These are phyloP conservation scores for Talaromyces atroroseus DNA, from an alignment of 2,329 filamentous ascomycete species.

Conservation along the genomic window DNA sequence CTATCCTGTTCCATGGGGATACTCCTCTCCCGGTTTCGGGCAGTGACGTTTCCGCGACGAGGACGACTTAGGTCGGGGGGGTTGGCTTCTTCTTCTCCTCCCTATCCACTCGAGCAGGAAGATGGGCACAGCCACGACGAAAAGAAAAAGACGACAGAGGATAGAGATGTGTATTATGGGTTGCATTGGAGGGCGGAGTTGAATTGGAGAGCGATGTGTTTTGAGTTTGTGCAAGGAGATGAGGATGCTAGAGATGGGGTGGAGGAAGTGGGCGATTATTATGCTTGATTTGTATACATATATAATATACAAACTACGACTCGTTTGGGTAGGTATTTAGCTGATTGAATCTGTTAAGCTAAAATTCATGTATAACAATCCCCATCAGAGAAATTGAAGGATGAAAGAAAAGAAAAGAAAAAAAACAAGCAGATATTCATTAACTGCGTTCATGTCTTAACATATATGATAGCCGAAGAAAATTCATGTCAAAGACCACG, in stretches of 20 bases:
- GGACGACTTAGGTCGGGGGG: slow-evolving; percentile 79
- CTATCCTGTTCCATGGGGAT: slow-evolving; percentile 97
- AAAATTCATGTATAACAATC: too few species aligned
- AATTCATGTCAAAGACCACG: slow-evolving; percentile 13
- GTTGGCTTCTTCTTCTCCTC: slow-evolving; percentile 54
- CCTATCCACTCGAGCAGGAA: background rate
- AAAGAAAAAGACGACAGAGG: slow-evolving; percentile 12
- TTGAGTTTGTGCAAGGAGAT: slow-evolving; percentile 39
- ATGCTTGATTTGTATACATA: slow-evolving; percentile 4
- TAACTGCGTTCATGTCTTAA: background rate
- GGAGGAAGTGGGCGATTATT: slow-evolving; percentile 3
- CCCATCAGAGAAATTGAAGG: too few species aligned
- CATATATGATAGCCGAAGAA: too few species aligned
- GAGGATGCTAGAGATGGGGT: background rate
- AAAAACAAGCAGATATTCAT: background rate
- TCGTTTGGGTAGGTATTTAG: background rate
- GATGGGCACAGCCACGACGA: background rate
- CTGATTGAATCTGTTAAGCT: background rate
- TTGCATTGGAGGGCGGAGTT: slow-evolving; percentile 59
- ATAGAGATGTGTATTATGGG: slow-evolving; percentile 43
- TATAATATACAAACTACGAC: too few species aligned
- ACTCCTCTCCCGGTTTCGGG: slow-evolving; percentile 84
- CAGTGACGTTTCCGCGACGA: slow-evolving; percentile 61
- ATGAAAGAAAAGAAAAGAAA: background rate
- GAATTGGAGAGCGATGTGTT: slow-evolving; percentile 47